These are phyloP conservation scores for Podila minutissima DNA, from an alignment of 192 early-diverging fungal genomes.

Conservation along the genomic window DNA sequence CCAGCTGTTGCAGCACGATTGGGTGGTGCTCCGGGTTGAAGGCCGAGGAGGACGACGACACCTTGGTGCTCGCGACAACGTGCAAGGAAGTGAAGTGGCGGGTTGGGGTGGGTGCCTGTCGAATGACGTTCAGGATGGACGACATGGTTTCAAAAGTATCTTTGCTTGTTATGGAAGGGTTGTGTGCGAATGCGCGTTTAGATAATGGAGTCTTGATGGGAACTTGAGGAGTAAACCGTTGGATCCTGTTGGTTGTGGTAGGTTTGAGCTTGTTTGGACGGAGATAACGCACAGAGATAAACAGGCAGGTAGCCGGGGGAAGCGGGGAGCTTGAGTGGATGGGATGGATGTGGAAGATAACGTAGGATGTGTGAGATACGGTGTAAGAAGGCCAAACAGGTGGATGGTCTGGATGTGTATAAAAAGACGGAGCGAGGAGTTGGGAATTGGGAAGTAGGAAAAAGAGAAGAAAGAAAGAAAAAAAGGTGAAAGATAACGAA, in stretches of 20 bases:
- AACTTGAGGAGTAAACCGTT: background rate
- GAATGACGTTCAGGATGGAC: slow-evolving; percentile 49
- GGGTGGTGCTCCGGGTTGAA: slow-evolving; percentile 52
- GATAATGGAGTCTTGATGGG: too few relatives aligned
- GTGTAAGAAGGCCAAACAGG: background rate
- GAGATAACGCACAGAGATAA: too few relatives aligned
- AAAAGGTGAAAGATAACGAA: slow-evolving; percentile 1
- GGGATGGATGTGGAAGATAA: slow-evolving; percentile 21
- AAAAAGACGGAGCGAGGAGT: background rate
- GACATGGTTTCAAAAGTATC: slow-evolving; percentile 23
- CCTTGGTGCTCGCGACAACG: slow-evolving; percentile 5
- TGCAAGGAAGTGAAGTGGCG: slow-evolving; percentile 46
- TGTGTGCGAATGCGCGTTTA: background rate
- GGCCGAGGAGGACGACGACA: slow-evolving; percentile 10
- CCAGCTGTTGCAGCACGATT: slow-evolving; percentile 44
- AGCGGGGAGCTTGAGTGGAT: background rate
- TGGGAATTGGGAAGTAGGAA: slow-evolving; percentile 3
- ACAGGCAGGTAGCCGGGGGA: too few relatives aligned
- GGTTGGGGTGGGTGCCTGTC: slow-evolving; percentile 43
- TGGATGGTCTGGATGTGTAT: background rate
- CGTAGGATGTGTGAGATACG: background rate
- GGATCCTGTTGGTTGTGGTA: background rate
- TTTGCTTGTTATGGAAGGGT: slow-evolving; percentile 4
- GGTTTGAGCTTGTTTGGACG: background rate
- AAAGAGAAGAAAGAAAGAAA: slow-evolving; percentile 17